These are phyloP conservation scores for Theobroma grandiflorum DNA, from an alignment of 441 rosid genomes.

Conservation along the genomic window DNA sequence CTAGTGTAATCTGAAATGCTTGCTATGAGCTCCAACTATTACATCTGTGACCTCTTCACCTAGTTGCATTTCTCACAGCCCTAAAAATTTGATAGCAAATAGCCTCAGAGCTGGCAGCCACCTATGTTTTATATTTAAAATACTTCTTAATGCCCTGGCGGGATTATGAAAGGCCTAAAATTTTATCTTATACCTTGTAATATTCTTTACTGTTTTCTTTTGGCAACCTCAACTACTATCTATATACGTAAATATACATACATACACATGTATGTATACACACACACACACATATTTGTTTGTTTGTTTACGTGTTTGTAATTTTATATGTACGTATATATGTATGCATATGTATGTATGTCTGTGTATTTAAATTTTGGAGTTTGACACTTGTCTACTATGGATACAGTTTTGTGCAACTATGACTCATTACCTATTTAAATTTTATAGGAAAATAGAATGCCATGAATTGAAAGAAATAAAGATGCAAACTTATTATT, in stretches of 20 bases:
- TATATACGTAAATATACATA: neutral
- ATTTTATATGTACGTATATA: too few relatives aligned
- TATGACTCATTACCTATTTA: too few relatives aligned
- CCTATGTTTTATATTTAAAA: neutral
- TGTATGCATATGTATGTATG: too few relatives aligned
- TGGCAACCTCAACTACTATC: neutral
- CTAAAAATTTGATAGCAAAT: neutral
- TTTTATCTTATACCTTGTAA: neutral
- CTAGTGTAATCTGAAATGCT: neutral
- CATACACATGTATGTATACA: too few relatives aligned
- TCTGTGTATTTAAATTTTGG: too few relatives aligned
- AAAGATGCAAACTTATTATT: neutral
- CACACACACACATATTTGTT: too few relatives aligned
- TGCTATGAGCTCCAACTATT: neutral
- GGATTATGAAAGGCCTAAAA: neutral
- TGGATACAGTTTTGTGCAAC: too few relatives aligned
- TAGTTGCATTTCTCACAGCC: neutral
- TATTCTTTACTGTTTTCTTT: neutral
- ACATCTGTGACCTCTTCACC: neutral
- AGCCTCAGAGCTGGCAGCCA: neutral
- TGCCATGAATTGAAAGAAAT: neutral
- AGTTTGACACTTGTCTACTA: too few relatives aligned
- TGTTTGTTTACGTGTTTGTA: too few relatives aligned
- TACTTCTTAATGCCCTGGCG: neutral
- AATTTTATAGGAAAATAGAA: too few relatives aligned